A percentile compares a stretch with the other conserved stretches of the same genome.
Conservation (phyloP, 2,329 filamentous ascomycete species). For the Paraphaeosphaeria minitans region DNA sequence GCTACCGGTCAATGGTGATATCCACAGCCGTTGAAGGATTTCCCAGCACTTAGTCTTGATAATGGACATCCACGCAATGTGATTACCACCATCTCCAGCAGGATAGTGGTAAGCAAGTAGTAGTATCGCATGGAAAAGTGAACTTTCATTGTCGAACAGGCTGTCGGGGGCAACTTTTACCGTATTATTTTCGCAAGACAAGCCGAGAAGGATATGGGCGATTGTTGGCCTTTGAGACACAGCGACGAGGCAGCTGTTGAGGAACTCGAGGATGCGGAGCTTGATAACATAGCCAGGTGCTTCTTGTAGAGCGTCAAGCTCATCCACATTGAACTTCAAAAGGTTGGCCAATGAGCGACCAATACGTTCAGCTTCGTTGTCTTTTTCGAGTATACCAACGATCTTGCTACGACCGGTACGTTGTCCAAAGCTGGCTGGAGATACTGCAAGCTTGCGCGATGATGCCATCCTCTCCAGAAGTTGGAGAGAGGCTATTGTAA, state of each 20-base stretch:
- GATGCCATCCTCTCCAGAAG: slow-evolving; percentile 85
- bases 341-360: slow-evolving; percentile 73
- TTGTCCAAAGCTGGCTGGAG: slow-evolving; percentile 66
- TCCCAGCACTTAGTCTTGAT: slow-evolving; percentile 54
- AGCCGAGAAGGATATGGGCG: slow-evolving; percentile 88
- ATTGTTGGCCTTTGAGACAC: slow-evolving; percentile 81
- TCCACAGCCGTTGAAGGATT: slow-evolving; percentile 82
- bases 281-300: slow-evolving; percentile 81
- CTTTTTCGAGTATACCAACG: slow-evolving; percentile 83
- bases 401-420: slow-evolving; percentile 78
- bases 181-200: slow-evolving; percentile 73
- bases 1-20: slow-evolving; percentile 75
- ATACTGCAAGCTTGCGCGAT: slow-evolving; percentile 78
- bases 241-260: slow-evolving; percentile 78
- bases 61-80: slow-evolving; percentile 49
- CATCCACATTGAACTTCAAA: slow-evolving; percentile 68
- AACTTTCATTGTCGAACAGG: slow-evolving; percentile 71
- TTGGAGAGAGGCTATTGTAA: slow-evolving; percentile 80
- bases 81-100: slow-evolving; percentile 57
- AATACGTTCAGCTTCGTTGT: slow-evolving; percentile 80
- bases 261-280: slow-evolving; percentile 80
- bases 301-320: slow-evolving; percentile 71
- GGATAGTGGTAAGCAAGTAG: slow-evolving; percentile 73
- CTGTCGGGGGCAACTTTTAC: slow-evolving; percentile 72
- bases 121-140: slow-evolving; percentile 83